Evolutionary conservation across 139 green algal species (phyloP).

Genomic region (Micractinium conductrix): DNA sequence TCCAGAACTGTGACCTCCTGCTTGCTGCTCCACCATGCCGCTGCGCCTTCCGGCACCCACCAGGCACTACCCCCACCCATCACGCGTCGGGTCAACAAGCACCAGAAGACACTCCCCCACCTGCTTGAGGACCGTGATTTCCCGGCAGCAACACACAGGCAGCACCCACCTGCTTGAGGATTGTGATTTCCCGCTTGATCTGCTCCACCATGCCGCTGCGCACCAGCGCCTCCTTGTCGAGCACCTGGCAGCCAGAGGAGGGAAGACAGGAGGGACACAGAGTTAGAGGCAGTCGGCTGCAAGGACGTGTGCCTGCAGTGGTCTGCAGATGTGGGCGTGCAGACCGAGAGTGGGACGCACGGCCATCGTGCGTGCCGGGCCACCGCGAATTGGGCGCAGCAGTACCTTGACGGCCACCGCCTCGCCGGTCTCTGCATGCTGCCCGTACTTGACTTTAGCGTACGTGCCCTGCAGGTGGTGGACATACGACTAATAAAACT

Average conservation of each 20-base stretch:
- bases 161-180: slow-evolving; percentile 53
- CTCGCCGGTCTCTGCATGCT: slow-evolving; percentile 64
- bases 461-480: slow-evolving; percentile 60
- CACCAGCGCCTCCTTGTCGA: slow-evolving; percentile 60
- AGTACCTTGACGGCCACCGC: slow-evolving; percentile 75
- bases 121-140: too few species aligned
- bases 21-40: too few species aligned
- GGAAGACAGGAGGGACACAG: background rate
- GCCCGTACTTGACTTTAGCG: slow-evolving; percentile 76
- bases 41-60: background rate
- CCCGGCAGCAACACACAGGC: too few species aligned
- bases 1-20: too few species aligned
- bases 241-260: slow-evolving; percentile 17
- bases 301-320: too few species aligned
- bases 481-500: background rate
- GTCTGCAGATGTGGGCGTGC: too few species aligned
- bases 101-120: too few species aligned
- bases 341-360: too few species aligned
- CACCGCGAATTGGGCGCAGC: too few species aligned
- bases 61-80: background rate
- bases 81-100: too few species aligned
- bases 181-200: slow-evolving; percentile 73
- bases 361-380: too few species aligned
- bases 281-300: background rate
- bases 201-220: slow-evolving; percentile 45